Base-by-base conservation (phyloP, 305 asterid species). In the Nicotiana rustica region DNA sequence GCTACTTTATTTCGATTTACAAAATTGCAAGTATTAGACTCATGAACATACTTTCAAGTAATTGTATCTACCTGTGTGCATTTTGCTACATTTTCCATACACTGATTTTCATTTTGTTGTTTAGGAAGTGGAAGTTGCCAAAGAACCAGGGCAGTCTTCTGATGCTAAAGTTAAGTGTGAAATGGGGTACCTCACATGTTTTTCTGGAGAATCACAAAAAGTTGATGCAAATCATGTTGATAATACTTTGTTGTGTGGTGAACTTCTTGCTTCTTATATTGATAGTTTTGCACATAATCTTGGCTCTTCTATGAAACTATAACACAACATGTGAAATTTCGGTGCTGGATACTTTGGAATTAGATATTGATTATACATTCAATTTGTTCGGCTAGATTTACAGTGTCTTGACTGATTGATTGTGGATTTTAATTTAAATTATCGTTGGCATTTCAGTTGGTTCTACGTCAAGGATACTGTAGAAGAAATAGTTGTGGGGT, bases 301-400 rank as follows among this genome's bases (percentile, higher is more conserved):
- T 69, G 82, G 77, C 77, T 44, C 82, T 80, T 83, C 86, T 25
- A 3, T 25, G 29, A 25, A 25, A 25, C 29, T 25, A 25, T 25
- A 25, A 12, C 57, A 35, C 73, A 10, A 5, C 75, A 67, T 64
- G 80, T 68, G 95, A 88, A 83, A 81, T 91, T 49, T 79, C 86
- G 70, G 98, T 89, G 75, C 92, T 95, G 5, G 91, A 86, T 69
- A 85, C 88, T 88, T 47, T 94, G 69, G 95, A 88, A 10, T 80
- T 91, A 36, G 98, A 91, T 55, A 88, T 33, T 33, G 4, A 33
- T 2, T 33, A 25, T 25, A 25, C 29, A 25, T 25, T 25, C 29
- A 25, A 25, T 25, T 25, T 25, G 29, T 25, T 25, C 29, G 29
- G 29, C 29, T 25, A 0, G 29, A 25, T 25, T 25, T 25, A 25